Conservation (phyloP, 2,329 filamentous ascomycete species). For the Paramyrothecium roridum region DNA sequence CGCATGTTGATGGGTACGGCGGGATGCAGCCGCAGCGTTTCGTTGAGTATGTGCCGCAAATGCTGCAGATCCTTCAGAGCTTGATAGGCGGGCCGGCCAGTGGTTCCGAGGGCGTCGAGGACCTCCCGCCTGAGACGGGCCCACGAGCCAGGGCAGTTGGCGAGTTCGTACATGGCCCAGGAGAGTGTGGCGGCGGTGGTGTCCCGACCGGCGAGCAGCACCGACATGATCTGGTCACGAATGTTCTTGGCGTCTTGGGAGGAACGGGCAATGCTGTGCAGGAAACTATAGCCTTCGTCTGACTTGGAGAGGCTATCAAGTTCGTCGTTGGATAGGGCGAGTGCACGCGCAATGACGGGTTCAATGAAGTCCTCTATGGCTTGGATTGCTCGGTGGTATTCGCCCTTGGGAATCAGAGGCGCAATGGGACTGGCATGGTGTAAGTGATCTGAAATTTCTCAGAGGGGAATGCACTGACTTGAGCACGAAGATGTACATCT, state of each 20-base stretch:
- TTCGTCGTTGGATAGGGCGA: slow-evolving; percentile 67
- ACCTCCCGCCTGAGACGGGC: slow-evolving; percentile 72
- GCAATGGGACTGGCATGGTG: slow-evolving; percentile 47
- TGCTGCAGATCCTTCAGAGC: slow-evolving; percentile 89
- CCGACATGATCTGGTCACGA: slow-evolving; percentile 78
- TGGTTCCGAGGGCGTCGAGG: slow-evolving; percentile 59
- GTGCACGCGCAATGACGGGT: slow-evolving; percentile 71
- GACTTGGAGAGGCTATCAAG: slow-evolving; percentile 69
- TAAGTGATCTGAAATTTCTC: not conserved
- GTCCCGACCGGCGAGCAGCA: slow-evolving; percentile 82
- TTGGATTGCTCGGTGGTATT: slow-evolving; percentile 62
- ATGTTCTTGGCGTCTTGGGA: slow-evolving; percentile 70
- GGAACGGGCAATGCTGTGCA: slow-evolving; percentile 79
- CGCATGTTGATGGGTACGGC: slow-evolving; percentile 78
- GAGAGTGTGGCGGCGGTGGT: slow-evolving; percentile 81
- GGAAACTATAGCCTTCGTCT: slow-evolving; percentile 74
- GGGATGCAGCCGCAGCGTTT: slow-evolving; percentile 75
- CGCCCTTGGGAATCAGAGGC: slow-evolving; percentile 55
- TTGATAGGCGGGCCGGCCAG: slow-evolving; percentile 65
- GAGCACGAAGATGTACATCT: slow-evolving; percentile 58
- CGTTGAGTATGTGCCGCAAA: slow-evolving; percentile 69
- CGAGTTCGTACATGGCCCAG: slow-evolving; percentile 81
- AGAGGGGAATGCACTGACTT: slow-evolving; percentile 21
- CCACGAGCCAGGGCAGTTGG: slow-evolving; percentile 64
- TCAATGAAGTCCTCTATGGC: slow-evolving; percentile 74